These are phyloP conservation scores for Fusarium sp. DNA, from an alignment of 2,329 filamentous ascomycete species.

Conservation along the genomic window DNA sequence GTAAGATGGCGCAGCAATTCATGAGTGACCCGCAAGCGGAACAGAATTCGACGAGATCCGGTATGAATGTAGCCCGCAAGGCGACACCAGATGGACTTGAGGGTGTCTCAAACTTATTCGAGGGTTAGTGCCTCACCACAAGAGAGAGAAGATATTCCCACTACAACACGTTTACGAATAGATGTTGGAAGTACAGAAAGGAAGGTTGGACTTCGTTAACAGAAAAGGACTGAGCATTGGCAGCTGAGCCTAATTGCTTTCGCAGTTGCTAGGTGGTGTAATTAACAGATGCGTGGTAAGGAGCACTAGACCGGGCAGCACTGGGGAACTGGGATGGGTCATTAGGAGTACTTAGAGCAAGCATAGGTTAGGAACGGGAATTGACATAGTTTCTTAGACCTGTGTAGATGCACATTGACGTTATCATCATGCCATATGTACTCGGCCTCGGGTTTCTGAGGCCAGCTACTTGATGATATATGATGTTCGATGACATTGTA, in stretches of 20 bases:
- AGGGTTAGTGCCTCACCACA: conserved; percentile 45
- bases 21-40: conserved; percentile 67
- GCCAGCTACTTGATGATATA: conserved; percentile 7
- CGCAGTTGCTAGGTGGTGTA: conserved; percentile 8
- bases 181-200: conserved; percentile 16
- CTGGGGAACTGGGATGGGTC: conserved; percentile 24
- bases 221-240: conserved; percentile 22
- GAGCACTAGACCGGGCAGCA: conserved; percentile 37
- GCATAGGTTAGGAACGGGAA: conserved; percentile 34
- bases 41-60: conserved; percentile 50
- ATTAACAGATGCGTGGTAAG: conserved; percentile 17
- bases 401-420: conserved; percentile 1
- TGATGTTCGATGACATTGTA: conserved; percentile 10
- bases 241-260: conserved; percentile 13
- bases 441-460: conserved; percentile 1
- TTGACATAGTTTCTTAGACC: conserved; percentile 16
- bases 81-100: conserved; percentile 67
- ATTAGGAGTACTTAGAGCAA: conserved; percentile 46
- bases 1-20: conserved; percentile 75
- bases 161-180: background rate
- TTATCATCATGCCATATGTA: conserved; percentile 16
- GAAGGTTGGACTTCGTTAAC: conserved; percentile 11
- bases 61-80: conserved; percentile 51
- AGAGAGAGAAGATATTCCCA: background rate
- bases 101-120: conserved; percentile 69